These are phyloP conservation scores for Bremia lactucae DNA, from an alignment of 352 stramenopile genomes.

Conservation along the genomic window DNA sequence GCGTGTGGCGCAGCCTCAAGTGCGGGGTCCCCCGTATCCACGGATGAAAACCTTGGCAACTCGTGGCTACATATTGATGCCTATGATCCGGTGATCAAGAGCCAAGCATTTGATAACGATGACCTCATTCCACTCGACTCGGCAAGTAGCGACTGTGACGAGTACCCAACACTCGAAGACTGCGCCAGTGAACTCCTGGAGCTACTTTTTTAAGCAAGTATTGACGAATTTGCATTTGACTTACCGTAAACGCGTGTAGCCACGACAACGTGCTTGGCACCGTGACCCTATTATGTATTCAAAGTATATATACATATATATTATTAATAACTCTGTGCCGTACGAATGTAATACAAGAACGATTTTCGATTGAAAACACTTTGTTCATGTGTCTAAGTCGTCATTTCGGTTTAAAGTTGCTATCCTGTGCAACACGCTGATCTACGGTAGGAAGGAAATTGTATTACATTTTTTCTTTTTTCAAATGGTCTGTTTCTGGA, in stretches of 20 bases:
- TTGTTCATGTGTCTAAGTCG: too few relatives aligned
- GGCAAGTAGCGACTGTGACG: slow-evolving; percentile 27
- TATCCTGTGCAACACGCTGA: background rate
- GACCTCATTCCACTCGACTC: slow-evolving; percentile 22
- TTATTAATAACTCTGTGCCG: slow-evolving; percentile 14
- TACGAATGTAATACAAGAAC: slow-evolving; percentile 24
- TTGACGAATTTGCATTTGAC: too few relatives aligned
- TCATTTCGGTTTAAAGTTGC: too few relatives aligned
- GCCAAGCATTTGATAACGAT: slow-evolving; percentile 10
- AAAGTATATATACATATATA: slow-evolving; percentile 21
- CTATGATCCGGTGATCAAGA: slow-evolving; percentile 10
- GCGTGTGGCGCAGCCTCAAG: background rate
- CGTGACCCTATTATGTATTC: slow-evolving; percentile 18
- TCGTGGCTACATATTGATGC: slow-evolving; percentile 11
- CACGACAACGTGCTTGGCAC: slow-evolving; percentile 9
- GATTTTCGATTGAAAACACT: too few relatives aligned
- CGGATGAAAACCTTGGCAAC: slow-evolving; percentile 14
- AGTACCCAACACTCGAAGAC: slow-evolving; percentile 48
- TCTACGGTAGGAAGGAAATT: too few relatives aligned
- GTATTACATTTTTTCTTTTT: too few relatives aligned
- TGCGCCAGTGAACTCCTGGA: slow-evolving; percentile 58
- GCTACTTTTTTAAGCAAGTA: slow-evolving; percentile 48
- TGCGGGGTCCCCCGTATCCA: slow-evolving; percentile 15
- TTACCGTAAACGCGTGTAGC: slow-evolving; percentile 8
- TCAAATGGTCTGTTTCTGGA: too few relatives aligned